Percentiles rank a stretch among this genome's conserved stretches.
phyloP scores from a whole-genome alignment of 305 asterid species.

The Euphrasia arctica region DNA sequence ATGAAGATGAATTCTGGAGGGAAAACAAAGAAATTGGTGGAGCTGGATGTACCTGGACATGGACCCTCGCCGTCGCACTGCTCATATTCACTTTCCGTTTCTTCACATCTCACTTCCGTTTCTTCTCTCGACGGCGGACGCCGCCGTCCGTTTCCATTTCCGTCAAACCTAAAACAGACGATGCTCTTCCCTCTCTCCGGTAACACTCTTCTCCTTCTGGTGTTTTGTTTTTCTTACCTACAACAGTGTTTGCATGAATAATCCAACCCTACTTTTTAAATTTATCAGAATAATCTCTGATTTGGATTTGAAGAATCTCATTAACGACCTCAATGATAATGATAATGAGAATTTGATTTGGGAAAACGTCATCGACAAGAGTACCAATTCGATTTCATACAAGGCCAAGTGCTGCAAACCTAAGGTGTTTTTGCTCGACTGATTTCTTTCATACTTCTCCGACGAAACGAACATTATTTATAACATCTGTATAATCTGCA shows the following conservation, averaged over 20 bases:
- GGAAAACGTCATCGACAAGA: slow-evolving; percentile 60
- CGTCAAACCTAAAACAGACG: slow-evolving; percentile 2
- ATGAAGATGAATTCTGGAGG: slow-evolving; percentile 31
- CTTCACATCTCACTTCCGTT: slow-evolving; percentile 30
- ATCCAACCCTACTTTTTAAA: slow-evolving; percentile 5
- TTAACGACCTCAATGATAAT: slow-evolving; percentile 46
- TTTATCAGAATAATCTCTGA: slow-evolving; percentile 42
- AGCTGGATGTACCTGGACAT: slow-evolving; percentile 28
- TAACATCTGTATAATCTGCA: slow-evolving; percentile 30
- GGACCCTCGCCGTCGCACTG: slow-evolving; percentile 44
- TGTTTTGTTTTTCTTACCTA: not conserved
- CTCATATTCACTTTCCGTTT: slow-evolving; percentile 34
- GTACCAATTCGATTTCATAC: slow-evolving; percentile 49
- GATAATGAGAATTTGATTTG: slow-evolving; percentile 31
- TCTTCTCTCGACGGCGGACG: slow-evolving; percentile 8
- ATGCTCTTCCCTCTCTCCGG: slow-evolving; percentile 23
- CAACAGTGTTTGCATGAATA: too few relatives aligned
- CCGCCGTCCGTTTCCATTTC: slow-evolving; percentile 1
- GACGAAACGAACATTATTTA: too few relatives aligned
- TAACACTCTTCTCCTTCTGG: slow-evolving; percentile 15
- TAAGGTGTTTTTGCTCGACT: slow-evolving; percentile 43
- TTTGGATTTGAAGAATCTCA: slow-evolving; percentile 65
- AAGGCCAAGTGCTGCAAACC: slow-evolving; percentile 76
- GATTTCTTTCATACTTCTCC: slow-evolving; percentile 1
- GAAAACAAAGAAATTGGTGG: slow-evolving; percentile 25